phyloP scores from a whole-genome alignment of 2,329 filamentous ascomycete species.

The Monosporascus ibericus region DNA sequence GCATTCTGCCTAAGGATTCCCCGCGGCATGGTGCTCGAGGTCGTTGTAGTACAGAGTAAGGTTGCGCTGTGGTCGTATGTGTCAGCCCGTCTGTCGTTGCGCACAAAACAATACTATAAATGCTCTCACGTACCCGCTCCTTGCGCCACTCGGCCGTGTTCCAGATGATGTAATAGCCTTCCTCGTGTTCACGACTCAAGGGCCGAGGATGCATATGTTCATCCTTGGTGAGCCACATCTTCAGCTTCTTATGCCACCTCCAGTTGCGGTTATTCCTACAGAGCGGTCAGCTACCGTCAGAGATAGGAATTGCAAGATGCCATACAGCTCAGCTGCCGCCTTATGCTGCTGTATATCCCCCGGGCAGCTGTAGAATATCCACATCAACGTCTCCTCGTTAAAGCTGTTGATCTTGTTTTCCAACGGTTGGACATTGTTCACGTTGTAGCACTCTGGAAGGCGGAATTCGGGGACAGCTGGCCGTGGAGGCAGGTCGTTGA shows the following conservation, averaged over 20 bases:
- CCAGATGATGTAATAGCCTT: slow-evolving; percentile 63
- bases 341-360: slow-evolving; percentile 57
- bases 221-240: slow-evolving; percentile 63
- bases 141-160: slow-evolving; percentile 57
- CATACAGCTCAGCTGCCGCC: slow-evolving; percentile 58
- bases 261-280: slow-evolving; percentile 56
- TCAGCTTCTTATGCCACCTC: slow-evolving; percentile 63
- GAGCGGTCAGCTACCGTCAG: slow-evolving; percentile 7
- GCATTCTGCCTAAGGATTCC: slow-evolving; percentile 7
- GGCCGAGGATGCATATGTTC: slow-evolving; percentile 58
- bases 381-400: slow-evolving; percentile 63
- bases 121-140: slow-evolving; percentile 46
- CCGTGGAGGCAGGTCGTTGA: slow-evolving; percentile 53
- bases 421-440: slow-evolving; percentile 59
- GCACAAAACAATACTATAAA: background rate
- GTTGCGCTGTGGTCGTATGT: slow-evolving; percentile 40
- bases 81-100: background rate
- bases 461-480: slow-evolving; percentile 51
- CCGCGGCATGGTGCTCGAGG: slow-evolving; percentile 40
- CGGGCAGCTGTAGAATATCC: slow-evolving; percentile 64
- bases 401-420: slow-evolving; percentile 61
- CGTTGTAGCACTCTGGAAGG: slow-evolving; percentile 60
- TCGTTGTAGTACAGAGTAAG: slow-evolving; percentile 57
- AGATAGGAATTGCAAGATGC: background rate
- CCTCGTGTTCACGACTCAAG: slow-evolving; percentile 52